A percentile compares a stretch with the other conserved stretches of the same genome.
Conservation (phyloP, 768 basidiomycete genomes). For the Kwoniella sp. region DNA sequence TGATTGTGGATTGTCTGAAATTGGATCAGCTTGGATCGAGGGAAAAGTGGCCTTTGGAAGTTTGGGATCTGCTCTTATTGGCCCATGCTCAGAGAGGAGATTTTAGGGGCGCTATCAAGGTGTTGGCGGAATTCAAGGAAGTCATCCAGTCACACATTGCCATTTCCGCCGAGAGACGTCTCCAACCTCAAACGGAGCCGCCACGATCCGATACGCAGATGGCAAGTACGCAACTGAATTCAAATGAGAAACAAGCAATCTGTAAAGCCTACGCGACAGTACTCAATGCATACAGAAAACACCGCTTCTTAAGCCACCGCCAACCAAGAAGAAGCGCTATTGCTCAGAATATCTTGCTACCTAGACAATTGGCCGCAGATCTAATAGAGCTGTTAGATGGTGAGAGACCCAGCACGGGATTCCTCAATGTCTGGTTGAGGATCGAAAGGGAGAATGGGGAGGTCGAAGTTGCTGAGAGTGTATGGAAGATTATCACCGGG, state of each 20-base stretch:
- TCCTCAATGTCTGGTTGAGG: slow-evolving; percentile 40
- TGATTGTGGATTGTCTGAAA: slow-evolving; percentile 30
- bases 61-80: slow-evolving; percentile 33
- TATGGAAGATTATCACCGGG: slow-evolving; percentile 27
- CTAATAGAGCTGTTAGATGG: slow-evolving; percentile 9
- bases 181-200: too few relatives aligned
- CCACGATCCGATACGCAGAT: too few relatives aligned
- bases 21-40: background rate
- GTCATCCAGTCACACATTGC: background rate
- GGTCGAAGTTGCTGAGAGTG: slow-evolving; percentile 1
- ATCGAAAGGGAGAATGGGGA: slow-evolving; percentile 33
- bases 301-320: background rate
- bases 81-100: slow-evolving; percentile 20
- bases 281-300: background rate
- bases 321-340: slow-evolving; percentile 3
- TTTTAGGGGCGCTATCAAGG: slow-evolving; percentile 18
- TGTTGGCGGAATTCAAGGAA: slow-evolving; percentile 19
- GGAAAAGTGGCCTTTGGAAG: slow-evolving; percentile 29
- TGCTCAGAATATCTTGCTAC: background rate
- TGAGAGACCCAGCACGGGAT: slow-evolving; percentile 14
- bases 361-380: slow-evolving; percentile 11
- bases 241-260: slow-evolving; percentile 1
- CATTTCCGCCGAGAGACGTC: too few relatives aligned
- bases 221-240: too few relatives aligned
- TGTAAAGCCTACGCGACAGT: slow-evolving; percentile 18